These are phyloP conservation scores for Aureobasidium lini DNA, from an alignment of 2,329 filamentous ascomycete species.

Conservation along the genomic window DNA sequence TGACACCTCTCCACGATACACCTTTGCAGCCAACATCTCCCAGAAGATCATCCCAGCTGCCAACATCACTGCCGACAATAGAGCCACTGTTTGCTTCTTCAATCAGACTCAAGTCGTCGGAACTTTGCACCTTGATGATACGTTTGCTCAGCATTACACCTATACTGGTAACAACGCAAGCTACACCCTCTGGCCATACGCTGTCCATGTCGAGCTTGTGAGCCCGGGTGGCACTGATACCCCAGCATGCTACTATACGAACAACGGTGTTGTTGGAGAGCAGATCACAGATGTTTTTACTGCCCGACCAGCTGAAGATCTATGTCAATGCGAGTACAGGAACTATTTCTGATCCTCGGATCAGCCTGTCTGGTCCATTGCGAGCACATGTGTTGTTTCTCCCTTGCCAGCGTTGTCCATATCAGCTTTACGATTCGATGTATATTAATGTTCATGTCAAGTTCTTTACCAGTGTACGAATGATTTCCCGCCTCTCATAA, in stretches of 20 bases:
- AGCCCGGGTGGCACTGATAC: slow-evolving; percentile 41
- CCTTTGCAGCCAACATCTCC: slow-evolving; percentile 48
- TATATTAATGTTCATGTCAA: not conserved
- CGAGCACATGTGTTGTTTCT: not conserved
- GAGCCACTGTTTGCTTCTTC: slow-evolving; percentile 51
- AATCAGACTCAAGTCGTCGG: slow-evolving; percentile 49
- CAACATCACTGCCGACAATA: slow-evolving; percentile 37
- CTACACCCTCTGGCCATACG: slow-evolving; percentile 49
- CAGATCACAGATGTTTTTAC: slow-evolving; percentile 29
- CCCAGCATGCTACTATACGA: slow-evolving; percentile 47
- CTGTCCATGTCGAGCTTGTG: slow-evolving; percentile 48
- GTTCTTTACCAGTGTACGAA: too few species aligned
- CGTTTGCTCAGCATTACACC: slow-evolving; percentile 17
- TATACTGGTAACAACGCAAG: slow-evolving; percentile 14
- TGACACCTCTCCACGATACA: slow-evolving; percentile 45
- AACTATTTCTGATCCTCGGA: slow-evolving; percentile 23
- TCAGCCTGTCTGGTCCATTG: not conserved
- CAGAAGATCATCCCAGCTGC: slow-evolving; percentile 47
- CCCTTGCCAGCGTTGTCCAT: not conserved
- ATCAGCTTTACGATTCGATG: not conserved
- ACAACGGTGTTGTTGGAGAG: slow-evolving; percentile 31
- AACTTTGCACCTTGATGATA: slow-evolving; percentile 44
- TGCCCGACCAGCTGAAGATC: slow-evolving; percentile 26
- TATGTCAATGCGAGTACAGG: slow-evolving; percentile 42
- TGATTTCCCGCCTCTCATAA: too few species aligned